Base-by-base conservation (phyloP, 495 filamentous ascomycete species). In the Penicillium alfredii region DNA sequence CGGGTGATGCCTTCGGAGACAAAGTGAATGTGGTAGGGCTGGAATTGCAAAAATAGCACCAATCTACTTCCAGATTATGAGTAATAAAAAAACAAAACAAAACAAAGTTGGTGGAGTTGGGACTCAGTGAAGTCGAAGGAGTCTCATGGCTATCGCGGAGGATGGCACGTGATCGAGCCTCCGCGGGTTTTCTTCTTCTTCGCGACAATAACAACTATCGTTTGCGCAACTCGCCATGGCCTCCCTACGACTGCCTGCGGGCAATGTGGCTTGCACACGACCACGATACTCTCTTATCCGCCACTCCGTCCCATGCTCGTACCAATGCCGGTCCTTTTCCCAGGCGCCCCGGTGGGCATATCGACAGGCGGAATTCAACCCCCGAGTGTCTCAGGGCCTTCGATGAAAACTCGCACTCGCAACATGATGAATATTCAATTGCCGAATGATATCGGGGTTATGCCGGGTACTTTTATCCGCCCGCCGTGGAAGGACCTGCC, bases 401-500 rank as follows among this genome's bases (percentile, higher is more conserved):
- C 69, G 47, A 46, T 71, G 48, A 63, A 49, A 33, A 49, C 66
- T 4, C 39, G 53, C 23, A 33, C 47, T 8, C 61, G 51, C 22
- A 50, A 58, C 9, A 32, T 59, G 13, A 26, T 42, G 8, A 38
- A 38, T 6, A 15, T 42, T 1, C 49, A 63, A 8, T 18, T 72
- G 15, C 66, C 64, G 4, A 61, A 68, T 38, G 77, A 81, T 54
- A 49, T 78, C 21, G 76, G 76, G 11, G 25, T 79, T 11, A 53
- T 80, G 30, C 56, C 57, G 21, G 69, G 74, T 47, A 82, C 79
- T 4, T 80, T 78, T 43, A 61, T 83, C 13, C 68, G 65, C 56
- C 78, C 77, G n/a, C 58, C 71, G 8, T 69, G 73, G 60, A 52
- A 47, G 21, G 73, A 78, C 33, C 57, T 71, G 45, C 77, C 79